phyloP scores from a whole-genome alignment of 371 early-diverging fungal species.

The Haplosporangium sp. region DNA sequence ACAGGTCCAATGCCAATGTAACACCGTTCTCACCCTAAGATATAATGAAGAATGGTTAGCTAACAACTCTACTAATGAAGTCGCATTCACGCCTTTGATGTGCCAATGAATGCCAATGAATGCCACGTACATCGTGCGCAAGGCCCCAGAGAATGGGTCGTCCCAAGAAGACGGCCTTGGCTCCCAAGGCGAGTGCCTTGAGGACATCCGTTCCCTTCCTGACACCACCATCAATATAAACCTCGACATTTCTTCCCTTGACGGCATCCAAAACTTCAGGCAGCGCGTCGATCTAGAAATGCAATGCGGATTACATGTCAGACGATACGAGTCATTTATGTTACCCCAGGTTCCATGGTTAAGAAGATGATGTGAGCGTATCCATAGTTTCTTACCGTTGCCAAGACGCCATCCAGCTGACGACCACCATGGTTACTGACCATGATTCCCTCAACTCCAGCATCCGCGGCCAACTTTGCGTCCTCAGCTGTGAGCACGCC shows the following conservation, averaged over 20 bases:
- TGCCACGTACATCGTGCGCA: slow-evolving; percentile 50
- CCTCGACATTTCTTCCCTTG: slow-evolving; percentile 74
- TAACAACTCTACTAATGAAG: too few relatives aligned
- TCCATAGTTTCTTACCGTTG: slow-evolving; percentile 44
- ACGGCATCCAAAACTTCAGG: slow-evolving; percentile 84
- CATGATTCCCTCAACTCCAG: slow-evolving; percentile 86
- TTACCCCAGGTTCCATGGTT: not conserved
- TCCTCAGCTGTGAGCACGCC: slow-evolving; percentile 94
- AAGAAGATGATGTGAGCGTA: not conserved
- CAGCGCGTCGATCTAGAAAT: slow-evolving; percentile 78
- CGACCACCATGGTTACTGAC: slow-evolving; percentile 97
- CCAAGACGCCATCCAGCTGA: slow-evolving; percentile 86
- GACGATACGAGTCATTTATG: not conserved
- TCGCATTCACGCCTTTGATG: too few relatives aligned
- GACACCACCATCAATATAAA: slow-evolving; percentile 94
- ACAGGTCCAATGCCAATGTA: slow-evolving; percentile 72
- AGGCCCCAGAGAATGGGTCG: slow-evolving; percentile 82
- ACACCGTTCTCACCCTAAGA: slow-evolving; percentile 81
- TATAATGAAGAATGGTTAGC: too few relatives aligned
- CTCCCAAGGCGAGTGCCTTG: slow-evolving; percentile 96
- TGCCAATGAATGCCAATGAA: not conserved
- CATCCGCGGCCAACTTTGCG: slow-evolving; percentile 84
- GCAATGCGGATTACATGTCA: not conserved
- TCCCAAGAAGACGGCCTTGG: slow-evolving; percentile 93
- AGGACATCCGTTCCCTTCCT: slow-evolving; percentile 91